Evolutionary conservation across 2,329 filamentous ascomycete species (phyloP), one percentile per base, ranked within the genome.

Genomic region (Phoma sp.): DNA sequence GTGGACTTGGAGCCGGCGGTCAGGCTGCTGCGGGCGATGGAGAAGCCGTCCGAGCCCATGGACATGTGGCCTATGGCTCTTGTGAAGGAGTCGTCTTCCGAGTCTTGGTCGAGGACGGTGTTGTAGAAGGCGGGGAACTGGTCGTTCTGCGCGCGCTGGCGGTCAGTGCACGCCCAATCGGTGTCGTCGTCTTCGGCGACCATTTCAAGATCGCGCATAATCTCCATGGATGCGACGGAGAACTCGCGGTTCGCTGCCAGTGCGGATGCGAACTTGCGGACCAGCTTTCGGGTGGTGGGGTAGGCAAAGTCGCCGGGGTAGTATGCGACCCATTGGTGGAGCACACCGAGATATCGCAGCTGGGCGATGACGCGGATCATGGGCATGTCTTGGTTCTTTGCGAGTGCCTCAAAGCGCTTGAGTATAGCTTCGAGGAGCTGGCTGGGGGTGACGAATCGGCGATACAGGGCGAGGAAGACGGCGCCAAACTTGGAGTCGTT

Each of bases 291-390:
- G 2, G 92, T 96, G 18, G 83, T 83, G 1, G 88, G 84, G 57
- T 89, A 87, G 1, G 92, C 92, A 79, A 98, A 96, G 74, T 99
- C 95, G 14, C 92, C 93, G 0, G 95, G 93, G 74, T 98, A 98
- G 36, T 88, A 81, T 14, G 88, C 87, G 1, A 96, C 88, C 95
- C 95, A 99, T 72, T 91, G 90, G 5, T 92, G 91, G 53, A 98
- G 80, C 6, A 95, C 87, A 62, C 90, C 88, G 32, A 96, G 87
- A 57, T 93, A 90, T 45, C 93, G 87, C 48, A 96, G 82, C 71
- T 97, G 93, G 5, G 88, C 87, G 7, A 89, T 87, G 33, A 90
- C 93, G 64, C 89, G 91, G 47, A 87, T 87, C 36, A 97, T 83
- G 59, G 90, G 88, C 59, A 87, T 82, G 9, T 82, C 81, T 60